Base-by-base conservation (phyloP, 177 flowering plant species). In the Tripterygium wilfordii region DNA sequence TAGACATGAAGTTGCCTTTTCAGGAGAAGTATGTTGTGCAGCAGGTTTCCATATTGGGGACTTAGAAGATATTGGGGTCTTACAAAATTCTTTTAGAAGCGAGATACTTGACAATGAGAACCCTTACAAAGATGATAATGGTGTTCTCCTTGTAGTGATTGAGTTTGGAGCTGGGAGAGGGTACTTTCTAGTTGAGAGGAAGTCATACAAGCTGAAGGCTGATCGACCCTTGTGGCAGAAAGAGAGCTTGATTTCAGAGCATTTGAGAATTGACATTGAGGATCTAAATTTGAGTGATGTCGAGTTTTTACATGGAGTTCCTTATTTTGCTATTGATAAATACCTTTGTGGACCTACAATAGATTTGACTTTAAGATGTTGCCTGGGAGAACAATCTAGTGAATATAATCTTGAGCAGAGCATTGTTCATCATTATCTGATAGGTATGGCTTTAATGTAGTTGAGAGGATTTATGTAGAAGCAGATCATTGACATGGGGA, bases 131-230 rank as follows among this genome's bases (percentile, higher is more conserved):
- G 54, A 44, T 29, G 42, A 58, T 60, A 18, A 46, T 10, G 45
- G 44, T 53, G 51, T 19, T 23, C 63, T 63, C 26, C 67, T 82
- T 46, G 77, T 87, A 6, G 85, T 92, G 37, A 77, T 92, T 48
- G 96, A 88, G 64, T 88, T 92, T 66, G 98, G 98, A 61, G 98
- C 98, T 17, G 98, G 98, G 29, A 85, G 95, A 65, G 98, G 95
- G 30, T 92, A 92, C 67, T 64, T 64, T 64, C 59, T 92, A 60
- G 83, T 92, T 27, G 98, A 92, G 64, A 61, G 96, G 32, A 88
- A 73, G 55, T 64, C 98, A n/a, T 92, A 86, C 69, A 92, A 85
- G 71, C 77, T 88, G 23, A 92, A 92, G 92, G 96, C 95, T 69
- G 96, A 88, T 67, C 84, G 96, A 46, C 81, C 95, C 48, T 58